Conservation (phyloP, 2,329 filamentous ascomycete genomes). For the Aspergillus quadrilineatus region DNA sequence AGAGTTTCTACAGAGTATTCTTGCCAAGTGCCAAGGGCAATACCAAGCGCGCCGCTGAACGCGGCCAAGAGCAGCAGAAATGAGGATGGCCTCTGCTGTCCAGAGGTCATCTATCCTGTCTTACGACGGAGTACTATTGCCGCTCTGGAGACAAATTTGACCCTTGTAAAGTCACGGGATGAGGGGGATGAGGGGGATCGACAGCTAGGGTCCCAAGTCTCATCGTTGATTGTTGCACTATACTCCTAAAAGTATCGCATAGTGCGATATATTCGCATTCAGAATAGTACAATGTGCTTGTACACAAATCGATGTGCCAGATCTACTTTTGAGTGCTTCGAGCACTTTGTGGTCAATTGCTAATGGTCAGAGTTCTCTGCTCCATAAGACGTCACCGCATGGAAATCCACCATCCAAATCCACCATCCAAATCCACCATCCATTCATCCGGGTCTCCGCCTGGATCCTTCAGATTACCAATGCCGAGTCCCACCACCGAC, state of each 20-base stretch:
- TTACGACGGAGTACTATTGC: too few species aligned
- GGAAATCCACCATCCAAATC: background rate
- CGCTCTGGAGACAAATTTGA: too few species aligned
- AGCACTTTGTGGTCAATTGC: background rate
- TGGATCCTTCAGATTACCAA: background rate
- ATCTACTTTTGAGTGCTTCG: background rate
- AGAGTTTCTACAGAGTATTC: background rate
- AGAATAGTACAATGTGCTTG: too few species aligned
- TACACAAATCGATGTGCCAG: background rate
- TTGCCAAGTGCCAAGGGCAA: background rate
- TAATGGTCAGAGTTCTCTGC: background rate
- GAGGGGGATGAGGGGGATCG: constrained; percentile 4
- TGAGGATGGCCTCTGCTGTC: background rate
- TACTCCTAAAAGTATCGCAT: too few species aligned
- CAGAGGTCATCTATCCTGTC: background rate
- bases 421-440: constrained; percentile 3
- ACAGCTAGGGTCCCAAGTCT: background rate
- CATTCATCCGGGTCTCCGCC: constrained; percentile 1
- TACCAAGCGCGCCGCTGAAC: background rate
- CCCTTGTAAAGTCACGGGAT: background rate
- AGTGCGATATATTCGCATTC: too few species aligned
- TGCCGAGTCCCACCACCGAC: background rate
- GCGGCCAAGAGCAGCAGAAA: background rate
- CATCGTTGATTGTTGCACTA: background rate
- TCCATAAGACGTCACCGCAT: background rate